Evolutionary conservation across 2,329 filamentous ascomycete species (phyloP).

Genomic region (Metarhizium rileyi): DNA sequence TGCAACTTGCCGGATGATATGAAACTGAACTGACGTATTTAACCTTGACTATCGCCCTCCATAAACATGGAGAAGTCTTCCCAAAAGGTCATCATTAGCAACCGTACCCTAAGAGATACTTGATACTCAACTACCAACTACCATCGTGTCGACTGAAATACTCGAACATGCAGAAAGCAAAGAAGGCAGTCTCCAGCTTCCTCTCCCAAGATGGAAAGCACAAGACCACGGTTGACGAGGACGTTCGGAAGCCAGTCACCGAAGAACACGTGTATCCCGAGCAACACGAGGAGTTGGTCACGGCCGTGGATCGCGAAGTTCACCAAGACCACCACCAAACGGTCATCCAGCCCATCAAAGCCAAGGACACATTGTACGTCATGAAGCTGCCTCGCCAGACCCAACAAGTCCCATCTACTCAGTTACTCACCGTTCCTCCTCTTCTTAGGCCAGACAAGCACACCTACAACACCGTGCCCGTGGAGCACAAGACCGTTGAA

Average conservation of each 20-base stretch:
- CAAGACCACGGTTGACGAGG: constrained; percentile 62
- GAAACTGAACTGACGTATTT: background rate
- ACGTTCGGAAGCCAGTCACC: constrained; percentile 48
- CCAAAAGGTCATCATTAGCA: too few relatives aligned
- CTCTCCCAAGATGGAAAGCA: constrained; percentile 52
- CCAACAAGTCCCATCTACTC: background rate
- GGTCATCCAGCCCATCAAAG: constrained; percentile 51
- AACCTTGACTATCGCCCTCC: background rate
- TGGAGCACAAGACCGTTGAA: constrained; percentile 51
- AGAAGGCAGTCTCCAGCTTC: constrained; percentile 51
- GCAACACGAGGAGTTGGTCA: constrained; percentile 51
- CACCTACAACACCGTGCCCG: constrained; percentile 44
- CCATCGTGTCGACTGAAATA: too few relatives aligned
- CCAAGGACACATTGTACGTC: constrained; percentile 32
- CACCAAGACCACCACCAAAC: constrained; percentile 67
- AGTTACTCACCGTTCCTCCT: background rate
- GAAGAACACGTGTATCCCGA: constrained; percentile 51
- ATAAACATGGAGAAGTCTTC: too few relatives aligned
- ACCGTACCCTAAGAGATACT: background rate
- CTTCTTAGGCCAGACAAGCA: constrained; percentile 48
- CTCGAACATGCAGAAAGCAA: constrained; percentile 53
- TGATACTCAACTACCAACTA: background rate
- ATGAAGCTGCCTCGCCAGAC: background rate
- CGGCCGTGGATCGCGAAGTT: constrained; percentile 57
- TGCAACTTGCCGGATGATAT: too few relatives aligned